Evolutionary conservation across 2,329 filamentous ascomycete genomes (phyloP).

Genomic region (Fusarium aywerte): DNA sequence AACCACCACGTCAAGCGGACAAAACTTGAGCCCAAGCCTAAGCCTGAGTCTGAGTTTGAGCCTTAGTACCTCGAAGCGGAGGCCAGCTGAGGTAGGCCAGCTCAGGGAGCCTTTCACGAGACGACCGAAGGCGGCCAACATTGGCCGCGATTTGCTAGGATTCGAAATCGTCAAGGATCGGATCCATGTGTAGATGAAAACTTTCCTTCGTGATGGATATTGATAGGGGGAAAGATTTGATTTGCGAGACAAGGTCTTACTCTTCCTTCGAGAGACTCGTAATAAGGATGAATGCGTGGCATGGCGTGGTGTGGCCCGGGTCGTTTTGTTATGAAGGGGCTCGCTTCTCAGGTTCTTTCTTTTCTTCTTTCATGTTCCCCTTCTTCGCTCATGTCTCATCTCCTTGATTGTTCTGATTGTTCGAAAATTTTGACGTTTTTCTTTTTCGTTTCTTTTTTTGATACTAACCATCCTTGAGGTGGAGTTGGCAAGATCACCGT

Average conservation of each 20-base stretch:
- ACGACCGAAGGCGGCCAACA: constrained; percentile 3
- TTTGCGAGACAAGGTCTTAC: neutral
- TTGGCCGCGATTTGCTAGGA: neutral
- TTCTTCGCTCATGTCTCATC: constrained; percentile 18
- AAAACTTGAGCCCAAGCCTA: neutral
- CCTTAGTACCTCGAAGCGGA: neutral
- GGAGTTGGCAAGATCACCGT: constrained; percentile 31
- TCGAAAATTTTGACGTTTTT: constrained; percentile 16
- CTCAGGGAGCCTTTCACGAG: neutral
- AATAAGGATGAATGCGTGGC: neutral
- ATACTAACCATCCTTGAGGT: constrained; percentile 7
- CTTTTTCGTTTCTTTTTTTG: constrained; percentile 16
- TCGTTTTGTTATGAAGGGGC: neutral
- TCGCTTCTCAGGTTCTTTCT: neutral
- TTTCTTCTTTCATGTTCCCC: constrained; percentile 27
- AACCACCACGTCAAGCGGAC: constrained; percentile 20
- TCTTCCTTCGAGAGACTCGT: neutral
- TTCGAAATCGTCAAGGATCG: neutral
- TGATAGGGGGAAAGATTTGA: neutral
- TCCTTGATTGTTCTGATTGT: constrained; percentile 17
- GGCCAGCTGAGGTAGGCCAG: constrained; percentile 28
- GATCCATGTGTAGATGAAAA: constrained; percentile 10
- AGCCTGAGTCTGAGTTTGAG: neutral
- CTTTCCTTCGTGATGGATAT: neutral
- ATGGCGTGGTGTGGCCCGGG: neutral